Evolutionary conservation across 352 stramenopile species (phyloP).

Genomic region (Phytophthora sojae): DNA sequence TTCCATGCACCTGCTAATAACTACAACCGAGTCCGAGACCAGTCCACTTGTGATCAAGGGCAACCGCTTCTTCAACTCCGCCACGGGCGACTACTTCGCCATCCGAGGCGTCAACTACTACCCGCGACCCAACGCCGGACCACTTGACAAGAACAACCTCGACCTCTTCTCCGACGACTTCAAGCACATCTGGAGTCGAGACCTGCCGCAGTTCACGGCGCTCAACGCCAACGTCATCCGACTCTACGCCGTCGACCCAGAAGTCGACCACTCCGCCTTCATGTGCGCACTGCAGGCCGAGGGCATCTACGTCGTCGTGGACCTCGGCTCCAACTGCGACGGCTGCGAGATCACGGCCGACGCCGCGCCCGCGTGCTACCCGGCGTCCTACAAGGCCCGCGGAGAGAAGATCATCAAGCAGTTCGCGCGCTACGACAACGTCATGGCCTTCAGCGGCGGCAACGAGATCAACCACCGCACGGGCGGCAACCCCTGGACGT

Average conservation of each 20-base stretch:
- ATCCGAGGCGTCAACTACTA: constrained; percentile 89
- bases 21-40: neutral
- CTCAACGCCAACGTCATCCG: constrained; percentile 82
- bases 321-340: constrained; percentile 67
- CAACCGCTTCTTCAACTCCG: constrained; percentile 79
- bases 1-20: neutral
- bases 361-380: constrained; percentile 62
- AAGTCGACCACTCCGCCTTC: constrained; percentile 77
- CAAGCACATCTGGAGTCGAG: constrained; percentile 68
- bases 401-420: constrained; percentile 83
- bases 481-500: constrained; percentile 44
- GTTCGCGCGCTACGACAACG: constrained; percentile 88
- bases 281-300: constrained; percentile 82
- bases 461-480: constrained; percentile 88
- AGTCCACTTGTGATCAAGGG: constrained; percentile 48
- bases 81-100: constrained; percentile 74
- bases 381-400: constrained; percentile 69
- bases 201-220: constrained; percentile 72
- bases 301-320: constrained; percentile 84
- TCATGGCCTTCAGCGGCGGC: constrained; percentile 76
- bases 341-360: constrained; percentile 74
- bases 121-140: constrained; percentile 79
- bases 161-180: constrained; percentile 86
- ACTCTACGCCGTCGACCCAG: constrained; percentile 83
- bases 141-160: constrained; percentile 76